Conservation (phyloP, 169 alveolate species). For the Plasmodium relictum region DNA sequence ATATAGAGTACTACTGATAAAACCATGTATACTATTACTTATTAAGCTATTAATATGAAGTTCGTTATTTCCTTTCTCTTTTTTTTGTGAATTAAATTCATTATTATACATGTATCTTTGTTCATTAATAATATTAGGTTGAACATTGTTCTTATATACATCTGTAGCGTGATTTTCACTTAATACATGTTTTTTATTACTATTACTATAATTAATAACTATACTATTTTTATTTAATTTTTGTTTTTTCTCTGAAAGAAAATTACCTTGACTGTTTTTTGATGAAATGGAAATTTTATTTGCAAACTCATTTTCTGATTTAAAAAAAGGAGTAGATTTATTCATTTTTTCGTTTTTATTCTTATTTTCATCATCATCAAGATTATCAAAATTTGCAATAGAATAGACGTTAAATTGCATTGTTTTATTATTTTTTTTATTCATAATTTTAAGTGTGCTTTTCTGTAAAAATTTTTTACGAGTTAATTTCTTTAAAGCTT, state of each 20-base stretch:
- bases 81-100: too few species aligned
- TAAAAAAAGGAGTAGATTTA: background rate
- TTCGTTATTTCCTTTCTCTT: too few species aligned
- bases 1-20: too few species aligned
- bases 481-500: conserved; percentile 47
- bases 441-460: conserved; percentile 54
- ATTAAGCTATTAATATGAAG: too few species aligned
- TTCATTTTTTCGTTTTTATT: conserved; percentile 1
- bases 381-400: conserved; percentile 23
- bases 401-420: conserved; percentile 42
- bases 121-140: too few species aligned
- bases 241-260: conserved; percentile 3
- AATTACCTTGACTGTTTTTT: conserved; percentile 36
- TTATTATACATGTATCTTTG: too few species aligned
- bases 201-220: background rate
- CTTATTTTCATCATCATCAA: conserved; percentile 5
- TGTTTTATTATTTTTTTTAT: conserved; percentile 29
- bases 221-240: background rate
- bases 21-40: too few species aligned
- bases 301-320: too few species aligned
- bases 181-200: too few species aligned
- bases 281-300: background rate
- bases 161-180: too few species aligned
- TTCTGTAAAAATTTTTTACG: conserved; percentile 27
- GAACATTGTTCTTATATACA: too few species aligned